Conservation (phyloP, 148 eudicot species). For the Vaccinium darrowii region DNA sequence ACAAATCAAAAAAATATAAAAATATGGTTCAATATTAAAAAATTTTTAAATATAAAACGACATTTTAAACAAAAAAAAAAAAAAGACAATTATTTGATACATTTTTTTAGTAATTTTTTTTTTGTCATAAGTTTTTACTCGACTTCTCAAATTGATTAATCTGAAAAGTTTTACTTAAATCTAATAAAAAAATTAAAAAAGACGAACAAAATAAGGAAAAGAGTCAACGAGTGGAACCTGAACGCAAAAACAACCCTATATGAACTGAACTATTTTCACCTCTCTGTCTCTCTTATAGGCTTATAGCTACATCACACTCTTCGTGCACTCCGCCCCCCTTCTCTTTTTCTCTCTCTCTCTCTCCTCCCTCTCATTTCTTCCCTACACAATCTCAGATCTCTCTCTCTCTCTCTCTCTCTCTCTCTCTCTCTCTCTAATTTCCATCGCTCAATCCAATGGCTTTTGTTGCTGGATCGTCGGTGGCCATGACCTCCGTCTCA, state of each 20-base stretch:
- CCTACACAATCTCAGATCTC: neutral
- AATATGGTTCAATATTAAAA: no score
- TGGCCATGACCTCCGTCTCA: constrained; percentile 11
- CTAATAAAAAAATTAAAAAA: no score
- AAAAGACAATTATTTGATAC: no score
- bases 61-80: no score
- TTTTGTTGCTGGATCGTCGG: constrained; percentile 5
- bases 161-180: no score
- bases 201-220: no score
- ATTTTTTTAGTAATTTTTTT: no score
- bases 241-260: neutral
- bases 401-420: neutral
- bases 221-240: no score
- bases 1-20: no score
- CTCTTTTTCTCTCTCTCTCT: neutral
- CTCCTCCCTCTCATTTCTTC: neutral
- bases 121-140: no score
- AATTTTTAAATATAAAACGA: no score
- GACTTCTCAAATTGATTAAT: no score
- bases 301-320: neutral
- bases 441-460: constrained; percentile 12
- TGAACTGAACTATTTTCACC: neutral
- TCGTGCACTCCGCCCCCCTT: constrained; percentile 16
- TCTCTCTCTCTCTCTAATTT: neutral
- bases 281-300: neutral